Evolutionary conservation across 2,329 filamentous ascomycete genomes (phyloP).

Genomic region (Aspergillus unguis): DNA sequence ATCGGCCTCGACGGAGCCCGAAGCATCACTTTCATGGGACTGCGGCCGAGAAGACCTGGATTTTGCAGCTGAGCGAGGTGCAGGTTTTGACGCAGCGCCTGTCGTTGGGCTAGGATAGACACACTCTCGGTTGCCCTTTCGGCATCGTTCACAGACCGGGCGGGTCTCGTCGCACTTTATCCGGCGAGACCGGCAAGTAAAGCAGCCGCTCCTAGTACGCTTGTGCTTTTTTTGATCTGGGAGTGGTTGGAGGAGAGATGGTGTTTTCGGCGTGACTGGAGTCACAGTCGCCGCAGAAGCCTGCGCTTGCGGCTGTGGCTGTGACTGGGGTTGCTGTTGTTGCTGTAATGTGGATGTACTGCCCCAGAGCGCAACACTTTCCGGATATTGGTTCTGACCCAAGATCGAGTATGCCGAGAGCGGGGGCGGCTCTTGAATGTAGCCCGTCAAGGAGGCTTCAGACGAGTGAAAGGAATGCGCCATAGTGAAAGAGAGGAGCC

Average conservation of each 20-base stretch:
- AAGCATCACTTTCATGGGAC: conserved; percentile 49
- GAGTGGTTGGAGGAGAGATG: conserved; percentile 29
- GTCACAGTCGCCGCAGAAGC: conserved; percentile 16
- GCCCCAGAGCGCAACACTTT: conserved; percentile 46
- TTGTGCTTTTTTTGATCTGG: conserved; percentile 83
- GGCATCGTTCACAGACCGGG: conserved; percentile 85
- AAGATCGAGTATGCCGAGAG: conserved; percentile 35
- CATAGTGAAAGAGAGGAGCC: conserved; percentile 22
- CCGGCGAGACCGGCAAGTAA: conserved; percentile 80
- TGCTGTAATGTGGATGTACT: conserved; percentile 25
- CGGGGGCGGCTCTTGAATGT: conserved; percentile 21
- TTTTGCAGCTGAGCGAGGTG: conserved; percentile 43
- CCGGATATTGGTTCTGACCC: conserved; percentile 37
- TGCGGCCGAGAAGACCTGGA: conserved; percentile 37
- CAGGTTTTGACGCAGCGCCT: conserved; percentile 41
- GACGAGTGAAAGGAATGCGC: conserved; percentile 30
- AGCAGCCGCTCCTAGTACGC: conserved; percentile 89
- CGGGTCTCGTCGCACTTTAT: conserved; percentile 93
- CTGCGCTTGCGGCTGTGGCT: conserved; percentile 14
- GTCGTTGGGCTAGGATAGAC: conserved; percentile 68
- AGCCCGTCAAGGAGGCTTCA: conserved; percentile 29
- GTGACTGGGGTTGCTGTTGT: not conserved
- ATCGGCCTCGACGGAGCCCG: conserved; percentile 47
- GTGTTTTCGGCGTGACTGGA: conserved; percentile 28
- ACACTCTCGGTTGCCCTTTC: conserved; percentile 87